Percentiles rank a stretch among this genome's conserved stretches.
These are phyloP conservation scores for Penicillium janthinellum DNA, from an alignment of 2,329 filamentous ascomycete species.

Conservation along the genomic window DNA sequence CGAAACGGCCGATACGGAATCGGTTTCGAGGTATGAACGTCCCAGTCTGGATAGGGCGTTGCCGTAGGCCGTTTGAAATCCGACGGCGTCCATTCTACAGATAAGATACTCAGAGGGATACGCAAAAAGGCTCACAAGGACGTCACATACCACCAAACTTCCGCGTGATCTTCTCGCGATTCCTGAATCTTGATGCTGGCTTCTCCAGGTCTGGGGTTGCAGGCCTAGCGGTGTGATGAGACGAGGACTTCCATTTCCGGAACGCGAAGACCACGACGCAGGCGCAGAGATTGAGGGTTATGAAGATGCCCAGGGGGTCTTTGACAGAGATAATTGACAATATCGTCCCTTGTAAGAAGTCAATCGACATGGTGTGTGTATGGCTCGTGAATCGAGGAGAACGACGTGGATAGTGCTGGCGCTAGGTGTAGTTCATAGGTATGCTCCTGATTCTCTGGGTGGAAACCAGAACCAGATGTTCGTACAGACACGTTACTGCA, in stretches of 20 bases:
- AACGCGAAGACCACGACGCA: constrained; percentile 33
- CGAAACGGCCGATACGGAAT: constrained; percentile 78
- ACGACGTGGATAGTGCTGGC: not conserved
- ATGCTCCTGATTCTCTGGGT: not conserved
- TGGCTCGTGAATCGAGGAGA: not conserved
- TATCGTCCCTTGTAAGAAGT: constrained; percentile 3
- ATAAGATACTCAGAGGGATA: not conserved
- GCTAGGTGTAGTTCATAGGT: not conserved
- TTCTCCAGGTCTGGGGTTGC: constrained; percentile 52
- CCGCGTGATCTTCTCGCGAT: constrained; percentile 38
- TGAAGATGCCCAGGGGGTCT: constrained; percentile 20
- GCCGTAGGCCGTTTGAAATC: constrained; percentile 63
- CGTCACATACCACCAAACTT: constrained; percentile 50
- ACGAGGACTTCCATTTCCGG: constrained; percentile 29
- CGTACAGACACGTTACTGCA: not conserved
- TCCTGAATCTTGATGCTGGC: constrained; percentile 26
- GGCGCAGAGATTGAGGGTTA: constrained; percentile 28
- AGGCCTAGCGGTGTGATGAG: constrained; percentile 16
- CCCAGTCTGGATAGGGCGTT: constrained; percentile 68
- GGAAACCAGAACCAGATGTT: not conserved
- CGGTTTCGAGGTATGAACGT: constrained; percentile 67
- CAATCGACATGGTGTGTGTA: constrained; percentile 1
- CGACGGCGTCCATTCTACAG: constrained; percentile 58
- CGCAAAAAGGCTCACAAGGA: not conserved
- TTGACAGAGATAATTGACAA: constrained; percentile 10